A percentile compares a stretch with the other conserved stretches of the same genome.
Conservation (phyloP, 805 yeast species). For the Hanseniaspora mollemarum region DNA sequence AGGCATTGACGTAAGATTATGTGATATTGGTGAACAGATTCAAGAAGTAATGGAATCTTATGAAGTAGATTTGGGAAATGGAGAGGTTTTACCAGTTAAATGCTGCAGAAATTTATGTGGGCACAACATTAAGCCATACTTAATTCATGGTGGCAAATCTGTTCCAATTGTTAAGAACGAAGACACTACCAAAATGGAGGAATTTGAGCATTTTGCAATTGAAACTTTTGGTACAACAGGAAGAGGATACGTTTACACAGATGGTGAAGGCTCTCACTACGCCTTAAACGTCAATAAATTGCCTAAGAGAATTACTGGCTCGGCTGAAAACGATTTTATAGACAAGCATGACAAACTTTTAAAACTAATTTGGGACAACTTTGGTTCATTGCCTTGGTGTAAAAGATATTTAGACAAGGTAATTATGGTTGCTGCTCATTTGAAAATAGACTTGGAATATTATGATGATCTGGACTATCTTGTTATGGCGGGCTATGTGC, state of each 20-base stretch:
- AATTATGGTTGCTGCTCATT: constrained; percentile 67
- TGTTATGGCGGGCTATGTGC: constrained; percentile 76
- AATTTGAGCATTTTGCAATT: constrained; percentile 94
- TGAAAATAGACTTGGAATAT: constrained; percentile 31
- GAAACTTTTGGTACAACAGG: constrained; percentile 98
- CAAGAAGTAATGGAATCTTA: constrained; percentile 97
- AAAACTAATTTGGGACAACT: constrained; percentile 59
- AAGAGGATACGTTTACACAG: constrained; percentile 70
- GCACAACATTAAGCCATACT: constrained; percentile 74
- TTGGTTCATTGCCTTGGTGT: constrained; percentile 95
- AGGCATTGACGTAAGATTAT: constrained; percentile 88
- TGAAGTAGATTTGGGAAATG: constrained; percentile 73
- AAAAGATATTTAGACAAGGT: constrained; percentile 78
- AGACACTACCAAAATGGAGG: constrained; percentile 96
- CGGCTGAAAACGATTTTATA: constrained; percentile 1
- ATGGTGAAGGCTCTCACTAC: constrained; percentile 93
- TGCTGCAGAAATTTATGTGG: constrained; percentile 89
- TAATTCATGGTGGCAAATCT: constrained; percentile 88
- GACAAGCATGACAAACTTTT: constrained; percentile 35
- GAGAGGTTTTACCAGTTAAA: constrained; percentile 72
- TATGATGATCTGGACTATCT: constrained; percentile 73
- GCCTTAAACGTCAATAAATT: constrained; percentile 45
- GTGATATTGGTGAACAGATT: constrained; percentile 90
- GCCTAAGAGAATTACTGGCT: constrained; percentile 49
- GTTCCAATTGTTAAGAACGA: constrained; percentile 93